phyloP scores from a whole-genome alignment of 2,329 filamentous ascomycete genomes.

The Colletotrichum cereale region DNA sequence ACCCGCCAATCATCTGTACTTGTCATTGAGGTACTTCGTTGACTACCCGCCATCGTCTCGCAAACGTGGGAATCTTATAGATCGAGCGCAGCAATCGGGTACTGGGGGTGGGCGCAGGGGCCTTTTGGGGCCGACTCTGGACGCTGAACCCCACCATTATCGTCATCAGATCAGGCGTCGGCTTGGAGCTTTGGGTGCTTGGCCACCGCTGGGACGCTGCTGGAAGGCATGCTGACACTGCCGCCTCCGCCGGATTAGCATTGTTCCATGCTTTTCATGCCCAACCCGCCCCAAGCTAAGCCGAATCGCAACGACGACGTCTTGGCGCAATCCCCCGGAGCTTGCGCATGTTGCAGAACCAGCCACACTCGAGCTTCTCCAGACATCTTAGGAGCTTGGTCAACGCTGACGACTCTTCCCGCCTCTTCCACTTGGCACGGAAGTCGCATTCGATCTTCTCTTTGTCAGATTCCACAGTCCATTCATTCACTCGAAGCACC shows the following conservation, averaged over 20 bases:
- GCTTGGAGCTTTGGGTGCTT: constrained; percentile 11
- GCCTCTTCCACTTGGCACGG: constrained; percentile 36
- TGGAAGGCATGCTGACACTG: constrained; percentile 24
- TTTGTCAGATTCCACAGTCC: not conserved
- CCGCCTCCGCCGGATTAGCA: constrained; percentile 32
- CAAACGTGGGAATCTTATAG: constrained; percentile 2
- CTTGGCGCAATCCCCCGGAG: constrained; percentile 39
- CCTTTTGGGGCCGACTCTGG: constrained; percentile 17
- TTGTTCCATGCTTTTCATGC: constrained; percentile 36
- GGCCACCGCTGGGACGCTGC: constrained; percentile 16
- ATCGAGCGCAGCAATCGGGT: not conserved
- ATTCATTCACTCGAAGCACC: not conserved
- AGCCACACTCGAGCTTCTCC: constrained; percentile 39
- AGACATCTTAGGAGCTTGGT: constrained; percentile 36
- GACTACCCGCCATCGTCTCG: not conserved
- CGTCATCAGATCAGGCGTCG: constrained; percentile 29
- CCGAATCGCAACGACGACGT: constrained; percentile 24
- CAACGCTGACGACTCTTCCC: constrained; percentile 39
- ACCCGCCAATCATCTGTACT: not conserved
- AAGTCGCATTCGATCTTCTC: constrained; percentile 26
- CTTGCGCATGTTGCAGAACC: constrained; percentile 41
- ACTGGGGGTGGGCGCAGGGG: constrained; percentile 18
- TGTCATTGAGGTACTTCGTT: not conserved
- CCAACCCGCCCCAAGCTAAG: constrained; percentile 20
- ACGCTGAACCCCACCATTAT: constrained; percentile 36